These are phyloP conservation scores for Aspergillus puulaauensis DNA, from an alignment of 2,329 filamentous ascomycete species.

Conservation along the genomic window DNA sequence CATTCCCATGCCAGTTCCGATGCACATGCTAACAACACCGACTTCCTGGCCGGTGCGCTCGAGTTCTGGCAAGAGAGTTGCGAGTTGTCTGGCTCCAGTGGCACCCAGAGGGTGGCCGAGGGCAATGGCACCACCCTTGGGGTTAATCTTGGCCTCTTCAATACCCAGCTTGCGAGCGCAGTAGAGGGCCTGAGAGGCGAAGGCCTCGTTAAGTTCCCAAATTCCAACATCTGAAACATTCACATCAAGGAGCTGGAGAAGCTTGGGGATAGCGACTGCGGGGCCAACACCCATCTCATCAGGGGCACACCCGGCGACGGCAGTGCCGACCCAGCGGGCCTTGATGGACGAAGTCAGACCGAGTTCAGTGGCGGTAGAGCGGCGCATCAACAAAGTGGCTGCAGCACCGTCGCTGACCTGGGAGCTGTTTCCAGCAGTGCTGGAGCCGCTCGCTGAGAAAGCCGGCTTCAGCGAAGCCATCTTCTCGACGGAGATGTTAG, in stretches of 20 bases:
- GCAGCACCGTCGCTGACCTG: constrained; percentile 89
- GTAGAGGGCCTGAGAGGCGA: constrained; percentile 65
- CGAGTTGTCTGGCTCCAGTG: constrained; percentile 78
- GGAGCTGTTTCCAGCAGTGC: constrained; percentile 80
- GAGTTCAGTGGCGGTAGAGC: constrained; percentile 73
- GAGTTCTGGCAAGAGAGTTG: constrained; percentile 70
- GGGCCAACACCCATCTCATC: constrained; percentile 96
- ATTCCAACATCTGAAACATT: constrained; percentile 68
- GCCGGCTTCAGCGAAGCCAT: constrained; percentile 81
- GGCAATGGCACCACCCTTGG: constrained; percentile 91
- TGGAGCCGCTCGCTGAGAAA: constrained; percentile 71
- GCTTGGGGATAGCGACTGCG: constrained; percentile 78
- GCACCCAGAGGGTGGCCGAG: constrained; percentile 88
- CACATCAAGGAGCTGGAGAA: constrained; percentile 70
- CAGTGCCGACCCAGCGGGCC: constrained; percentile 77
- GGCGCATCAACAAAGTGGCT: constrained; percentile 77
- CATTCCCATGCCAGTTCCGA: constrained; percentile 80
- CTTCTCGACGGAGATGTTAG: constrained; percentile 65
- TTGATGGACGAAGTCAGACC: constrained; percentile 70
- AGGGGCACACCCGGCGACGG: constrained; percentile 74
- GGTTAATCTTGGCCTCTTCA: constrained; percentile 74
- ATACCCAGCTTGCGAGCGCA: constrained; percentile 64
- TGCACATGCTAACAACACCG: constrained; percentile 89
- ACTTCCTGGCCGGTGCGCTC: constrained; percentile 67
- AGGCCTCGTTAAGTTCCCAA: constrained; percentile 93